Conservation (phyloP, 306 rosid genomes). For the Quercus wislizeni region DNA sequence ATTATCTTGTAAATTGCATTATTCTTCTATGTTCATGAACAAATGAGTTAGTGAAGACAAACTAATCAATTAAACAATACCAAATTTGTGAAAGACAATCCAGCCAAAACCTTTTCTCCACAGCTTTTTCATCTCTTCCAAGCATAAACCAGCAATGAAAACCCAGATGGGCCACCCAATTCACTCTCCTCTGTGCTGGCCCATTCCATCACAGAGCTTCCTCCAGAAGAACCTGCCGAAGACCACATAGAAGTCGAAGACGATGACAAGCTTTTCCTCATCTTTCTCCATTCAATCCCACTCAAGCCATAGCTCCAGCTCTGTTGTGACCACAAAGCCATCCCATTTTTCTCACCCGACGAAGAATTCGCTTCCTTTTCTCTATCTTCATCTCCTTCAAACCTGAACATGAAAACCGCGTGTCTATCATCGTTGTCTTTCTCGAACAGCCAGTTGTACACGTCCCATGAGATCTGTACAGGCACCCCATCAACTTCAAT, state of each 20-base stretch:
- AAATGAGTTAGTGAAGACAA: conserved; percentile 49
- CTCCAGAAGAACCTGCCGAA: conserved; percentile 76
- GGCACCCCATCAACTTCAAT: conserved; percentile 58
- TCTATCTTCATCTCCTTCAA: conserved; percentile 50
- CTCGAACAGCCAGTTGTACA: conserved; percentile 77
- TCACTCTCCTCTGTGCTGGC: conserved; percentile 78
- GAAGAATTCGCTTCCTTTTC: not conserved
- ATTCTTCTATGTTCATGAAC: conserved; percentile 44
- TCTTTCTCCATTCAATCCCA: conserved; percentile 53
- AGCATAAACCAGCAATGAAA: conserved; percentile 82
- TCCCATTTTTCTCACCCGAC: conserved; percentile 21
- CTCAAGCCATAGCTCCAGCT: conserved; percentile 53
- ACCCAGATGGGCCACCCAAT: conserved; percentile 63
- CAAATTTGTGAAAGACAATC: not conserved
- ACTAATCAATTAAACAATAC: not conserved
- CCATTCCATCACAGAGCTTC: conserved; percentile 83
- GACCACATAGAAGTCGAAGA: conserved; percentile 74
- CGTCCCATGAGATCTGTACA: conserved; percentile 90
- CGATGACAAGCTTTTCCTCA: conserved; percentile 64
- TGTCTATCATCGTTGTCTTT: conserved; percentile 44
- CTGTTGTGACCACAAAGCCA: conserved; percentile 44
- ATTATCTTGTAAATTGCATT: conserved; percentile 8
- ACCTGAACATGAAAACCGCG: conserved; percentile 87
- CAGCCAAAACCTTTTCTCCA: not conserved
- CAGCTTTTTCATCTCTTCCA: conserved; percentile 52